Conservation (phyloP, 257 asterid species). For the Gynochthodes officinalis region DNA sequence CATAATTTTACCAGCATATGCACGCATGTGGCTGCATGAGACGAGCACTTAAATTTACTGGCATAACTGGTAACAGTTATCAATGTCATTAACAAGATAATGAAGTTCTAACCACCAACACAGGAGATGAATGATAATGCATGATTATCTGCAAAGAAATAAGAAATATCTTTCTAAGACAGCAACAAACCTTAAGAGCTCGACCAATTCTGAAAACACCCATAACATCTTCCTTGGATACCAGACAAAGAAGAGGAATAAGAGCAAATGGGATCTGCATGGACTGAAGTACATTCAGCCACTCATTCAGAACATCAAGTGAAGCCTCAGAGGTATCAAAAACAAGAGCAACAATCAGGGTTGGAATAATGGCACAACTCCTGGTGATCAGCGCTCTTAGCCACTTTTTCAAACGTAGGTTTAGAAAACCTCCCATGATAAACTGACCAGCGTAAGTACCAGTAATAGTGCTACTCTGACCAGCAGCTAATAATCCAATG, state of each 20-base stretch:
- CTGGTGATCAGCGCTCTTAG: constrained; percentile 34
- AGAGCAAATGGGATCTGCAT: constrained; percentile 41
- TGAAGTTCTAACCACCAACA: neutral
- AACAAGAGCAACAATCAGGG: constrained; percentile 33
- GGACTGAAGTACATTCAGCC: constrained; percentile 40
- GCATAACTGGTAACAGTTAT: neutral
- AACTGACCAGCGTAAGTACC: constrained; percentile 44
- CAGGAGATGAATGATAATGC: neutral
- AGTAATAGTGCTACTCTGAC: constrained; percentile 43
- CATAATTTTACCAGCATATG: neutral
- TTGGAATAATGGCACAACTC: constrained; percentile 37
- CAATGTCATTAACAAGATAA: neutral
- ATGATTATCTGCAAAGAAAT: neutral
- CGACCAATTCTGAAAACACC: constrained; percentile 36
- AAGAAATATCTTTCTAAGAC: neutral
- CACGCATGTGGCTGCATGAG: neutral
- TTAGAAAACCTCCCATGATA: constrained; percentile 39
- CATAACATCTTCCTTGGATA: constrained; percentile 34
- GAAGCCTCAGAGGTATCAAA: constrained; percentile 35
- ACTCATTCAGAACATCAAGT: constrained; percentile 34
- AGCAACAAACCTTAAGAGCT: constrained; percentile 25
- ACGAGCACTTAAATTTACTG: neutral
- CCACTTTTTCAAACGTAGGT: constrained; percentile 38
- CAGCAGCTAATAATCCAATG: constrained; percentile 40
- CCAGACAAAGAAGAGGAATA: constrained; percentile 36